These are phyloP conservation scores for Amphibolis antarctica DNA, from an alignment of 106 monocot species.

Conservation along the genomic window DNA sequence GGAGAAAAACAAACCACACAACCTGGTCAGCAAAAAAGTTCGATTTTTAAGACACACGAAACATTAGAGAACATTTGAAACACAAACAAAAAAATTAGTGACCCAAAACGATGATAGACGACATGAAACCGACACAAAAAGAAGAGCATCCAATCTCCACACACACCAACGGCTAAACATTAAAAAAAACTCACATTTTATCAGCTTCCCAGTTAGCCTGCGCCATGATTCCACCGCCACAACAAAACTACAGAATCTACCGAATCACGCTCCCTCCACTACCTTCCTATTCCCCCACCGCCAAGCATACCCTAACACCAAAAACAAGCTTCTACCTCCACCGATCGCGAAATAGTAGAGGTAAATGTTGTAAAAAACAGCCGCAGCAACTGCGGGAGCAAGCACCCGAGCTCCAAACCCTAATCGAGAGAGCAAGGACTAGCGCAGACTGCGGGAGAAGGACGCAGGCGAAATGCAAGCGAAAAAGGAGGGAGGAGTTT, in stretches of 20 bases:
- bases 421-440: background rate
- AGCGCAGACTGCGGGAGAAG: background rate
- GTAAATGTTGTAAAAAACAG: background rate
- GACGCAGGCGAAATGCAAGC: background rate
- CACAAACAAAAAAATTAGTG: no score
- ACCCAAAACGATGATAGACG: background rate
- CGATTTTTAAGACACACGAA: no score
- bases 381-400: background rate
- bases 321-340: background rate
- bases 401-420: background rate
- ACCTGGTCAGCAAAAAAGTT: background rate
- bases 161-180: no score
- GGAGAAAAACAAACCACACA: background rate
- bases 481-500: no score
- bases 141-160: background rate
- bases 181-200: slow-evolving; percentile 38
- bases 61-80: no score
- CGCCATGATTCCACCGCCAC: slow-evolving; percentile 28
- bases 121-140: background rate
- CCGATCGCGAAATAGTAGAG: background rate
- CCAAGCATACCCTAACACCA: background rate
- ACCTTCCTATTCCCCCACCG: background rate
- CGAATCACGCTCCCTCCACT: background rate
- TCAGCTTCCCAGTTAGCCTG: slow-evolving; percentile 69
- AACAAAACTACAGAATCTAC: background rate